Conservation (phyloP, 1,284 basidiomycete species). For the Cystobasidium slooffiae region DNA sequence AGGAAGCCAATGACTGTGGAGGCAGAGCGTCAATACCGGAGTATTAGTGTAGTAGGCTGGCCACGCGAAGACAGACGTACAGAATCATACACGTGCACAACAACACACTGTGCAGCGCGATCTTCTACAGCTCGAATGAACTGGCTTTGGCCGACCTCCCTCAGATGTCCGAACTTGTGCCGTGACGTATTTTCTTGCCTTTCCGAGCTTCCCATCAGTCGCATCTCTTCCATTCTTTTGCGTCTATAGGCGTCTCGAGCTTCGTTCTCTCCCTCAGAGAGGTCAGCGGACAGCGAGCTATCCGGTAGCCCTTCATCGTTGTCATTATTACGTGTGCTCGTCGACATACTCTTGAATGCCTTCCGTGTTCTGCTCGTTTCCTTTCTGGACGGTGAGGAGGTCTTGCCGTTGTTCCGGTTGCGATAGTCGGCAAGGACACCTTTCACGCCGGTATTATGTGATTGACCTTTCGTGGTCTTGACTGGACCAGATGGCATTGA, state of each 20-base stretch:
- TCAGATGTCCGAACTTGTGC: constrained; percentile 66
- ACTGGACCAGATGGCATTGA: constrained; percentile 12
- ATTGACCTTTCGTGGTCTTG: constrained; percentile 21
- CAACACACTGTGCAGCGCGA: constrained; percentile 68
- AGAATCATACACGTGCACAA: constrained; percentile 80
- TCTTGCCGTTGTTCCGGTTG: constrained; percentile 27
- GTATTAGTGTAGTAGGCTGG: neutral
- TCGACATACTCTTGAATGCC: constrained; percentile 1
- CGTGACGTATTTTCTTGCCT: neutral
- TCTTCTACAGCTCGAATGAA: constrained; percentile 74
- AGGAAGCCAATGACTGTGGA: constrained; percentile 56
- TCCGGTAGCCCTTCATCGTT: neutral
- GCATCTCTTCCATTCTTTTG: constrained; percentile 47
- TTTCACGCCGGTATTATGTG: constrained; percentile 53
- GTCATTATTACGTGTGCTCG: neutral
- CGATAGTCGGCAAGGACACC: constrained; percentile 51
- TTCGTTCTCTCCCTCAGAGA: constrained; percentile 43
- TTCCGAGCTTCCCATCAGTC: constrained; percentile 44
- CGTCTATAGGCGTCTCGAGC: constrained; percentile 45
- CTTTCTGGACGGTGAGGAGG: neutral
- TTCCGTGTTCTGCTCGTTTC: neutral
- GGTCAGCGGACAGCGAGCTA: neutral
- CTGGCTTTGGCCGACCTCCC: constrained; percentile 75
- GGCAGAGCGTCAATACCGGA: neutral
- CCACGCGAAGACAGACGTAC: constrained; percentile 63